Evolutionary conservation across 257 asterid genomes (phyloP).

Genomic region (Salvia splendens): DNA sequence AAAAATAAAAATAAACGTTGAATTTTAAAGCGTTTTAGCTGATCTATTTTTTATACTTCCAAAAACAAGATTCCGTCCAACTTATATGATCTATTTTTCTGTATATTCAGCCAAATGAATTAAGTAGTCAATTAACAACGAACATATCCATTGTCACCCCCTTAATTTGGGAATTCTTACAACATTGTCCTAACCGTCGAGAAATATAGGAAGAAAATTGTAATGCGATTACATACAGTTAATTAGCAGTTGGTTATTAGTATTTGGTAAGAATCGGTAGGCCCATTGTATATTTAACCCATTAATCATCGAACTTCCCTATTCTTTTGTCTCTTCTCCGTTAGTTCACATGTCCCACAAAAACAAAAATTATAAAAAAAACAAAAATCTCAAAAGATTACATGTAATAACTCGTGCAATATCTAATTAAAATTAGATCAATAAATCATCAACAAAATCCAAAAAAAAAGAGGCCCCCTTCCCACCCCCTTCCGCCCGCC

Average conservation of each 20-base stretch:
- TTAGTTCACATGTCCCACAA: slow-evolving; percentile 21
- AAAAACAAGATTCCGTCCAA: too few species aligned
- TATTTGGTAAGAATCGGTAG: not conserved
- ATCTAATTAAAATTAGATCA: not conserved
- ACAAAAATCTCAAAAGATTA: not conserved
- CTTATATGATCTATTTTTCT: too few species aligned
- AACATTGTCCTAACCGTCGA: not conserved
- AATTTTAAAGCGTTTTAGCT: too few species aligned
- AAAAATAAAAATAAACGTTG: too few species aligned
- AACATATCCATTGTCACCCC: not conserved
- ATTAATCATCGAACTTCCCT: not conserved
- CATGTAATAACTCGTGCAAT: not conserved
- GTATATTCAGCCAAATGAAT: too few species aligned
- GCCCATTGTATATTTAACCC: not conserved
- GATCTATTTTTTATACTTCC: too few species aligned
- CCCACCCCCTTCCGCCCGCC: slow-evolving; percentile 38
- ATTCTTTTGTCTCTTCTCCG: not conserved
- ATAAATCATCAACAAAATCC: not conserved
- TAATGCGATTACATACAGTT: not conserved
- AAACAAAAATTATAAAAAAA: not conserved
- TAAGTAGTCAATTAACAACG: not conserved
- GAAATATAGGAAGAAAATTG: too few species aligned
- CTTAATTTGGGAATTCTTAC: not conserved
- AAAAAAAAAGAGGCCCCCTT: slow-evolving; percentile 11
- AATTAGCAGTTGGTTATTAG: slow-evolving; percentile 3